phyloP scores from a whole-genome alignment of 192 early-diverging fungal genomes.

The Backusella morwellensis region DNA sequence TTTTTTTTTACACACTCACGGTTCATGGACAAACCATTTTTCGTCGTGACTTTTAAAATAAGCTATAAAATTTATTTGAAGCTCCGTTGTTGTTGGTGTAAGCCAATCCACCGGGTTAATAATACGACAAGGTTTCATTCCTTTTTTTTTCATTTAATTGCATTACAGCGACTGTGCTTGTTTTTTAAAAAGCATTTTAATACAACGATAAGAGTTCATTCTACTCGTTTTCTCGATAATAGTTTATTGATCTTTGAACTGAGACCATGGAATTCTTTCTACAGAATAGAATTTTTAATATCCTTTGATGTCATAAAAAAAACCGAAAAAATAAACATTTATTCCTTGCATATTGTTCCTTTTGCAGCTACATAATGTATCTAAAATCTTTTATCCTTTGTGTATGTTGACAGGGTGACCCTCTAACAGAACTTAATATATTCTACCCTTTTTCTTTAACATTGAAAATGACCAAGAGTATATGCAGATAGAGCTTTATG shows the following conservation, averaged over 20 bases:
- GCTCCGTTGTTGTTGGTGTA: background rate
- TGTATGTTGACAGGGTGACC: background rate
- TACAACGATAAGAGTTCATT: too few relatives aligned
- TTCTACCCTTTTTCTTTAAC: too few relatives aligned
- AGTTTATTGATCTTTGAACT: background rate
- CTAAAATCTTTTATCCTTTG: background rate
- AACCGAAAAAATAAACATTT: background rate
- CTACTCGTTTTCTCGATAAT: too few relatives aligned
- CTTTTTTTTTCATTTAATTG: background rate
- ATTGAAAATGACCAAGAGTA: too few relatives aligned
- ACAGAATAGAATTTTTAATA: background rate
- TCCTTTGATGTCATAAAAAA: background rate
- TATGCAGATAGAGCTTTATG: background rate
- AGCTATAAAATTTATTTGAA: background rate
- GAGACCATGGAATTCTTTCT: background rate
- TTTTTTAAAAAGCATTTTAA: too few relatives aligned
- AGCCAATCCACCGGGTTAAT: too few relatives aligned
- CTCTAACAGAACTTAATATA: too few relatives aligned
- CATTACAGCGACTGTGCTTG: background rate
- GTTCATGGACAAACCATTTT: background rate
- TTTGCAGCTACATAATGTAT: background rate
- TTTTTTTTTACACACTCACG: background rate
- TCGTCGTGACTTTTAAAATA: slow-evolving; percentile 8
- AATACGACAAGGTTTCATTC: background rate
- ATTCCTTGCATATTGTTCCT: too few relatives aligned